Conservation (phyloP, 306 rosid genomes). For the Ochetophila trinervis region DNA sequence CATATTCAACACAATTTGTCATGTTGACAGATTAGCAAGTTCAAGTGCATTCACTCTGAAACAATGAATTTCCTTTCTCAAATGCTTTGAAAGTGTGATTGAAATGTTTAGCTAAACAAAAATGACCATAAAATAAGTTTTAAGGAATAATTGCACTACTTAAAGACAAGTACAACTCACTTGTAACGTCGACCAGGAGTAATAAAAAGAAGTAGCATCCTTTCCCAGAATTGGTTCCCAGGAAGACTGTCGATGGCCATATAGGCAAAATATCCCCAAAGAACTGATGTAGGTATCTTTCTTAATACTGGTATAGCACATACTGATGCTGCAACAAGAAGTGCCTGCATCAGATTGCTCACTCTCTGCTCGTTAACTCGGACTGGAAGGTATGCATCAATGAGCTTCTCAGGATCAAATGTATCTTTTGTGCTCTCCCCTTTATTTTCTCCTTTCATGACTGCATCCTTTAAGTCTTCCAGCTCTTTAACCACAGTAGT, state of each 20-base stretch:
- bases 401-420: conserved; percentile 79
- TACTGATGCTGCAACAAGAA: conserved; percentile 71
- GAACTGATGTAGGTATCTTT: conserved; percentile 79
- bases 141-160: background rate
- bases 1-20: too few species aligned
- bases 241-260: conserved; percentile 98
- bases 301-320: conserved; percentile 67
- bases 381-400: conserved; percentile 66
- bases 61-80: background rate
- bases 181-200: conserved; percentile 66
- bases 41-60: background rate
- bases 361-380: conserved; percentile 89
- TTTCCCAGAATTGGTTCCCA: conserved; percentile 89
- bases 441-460: conserved; percentile 48
- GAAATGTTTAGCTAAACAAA: too few species aligned
- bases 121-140: conserved; percentile 1
- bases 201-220: conserved; percentile 59
- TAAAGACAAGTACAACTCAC: conserved; percentile 37
- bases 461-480: conserved; percentile 63
- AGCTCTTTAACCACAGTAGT: conserved; percentile 59
- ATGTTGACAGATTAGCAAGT: too few species aligned
- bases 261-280: conserved; percentile 90
- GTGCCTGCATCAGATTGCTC: conserved; percentile 79
- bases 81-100: background rate
- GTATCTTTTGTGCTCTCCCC: conserved; percentile 27